phyloP scores from a whole-genome alignment of 352 stramenopile species.

The Plasmopara viticola region DNA sequence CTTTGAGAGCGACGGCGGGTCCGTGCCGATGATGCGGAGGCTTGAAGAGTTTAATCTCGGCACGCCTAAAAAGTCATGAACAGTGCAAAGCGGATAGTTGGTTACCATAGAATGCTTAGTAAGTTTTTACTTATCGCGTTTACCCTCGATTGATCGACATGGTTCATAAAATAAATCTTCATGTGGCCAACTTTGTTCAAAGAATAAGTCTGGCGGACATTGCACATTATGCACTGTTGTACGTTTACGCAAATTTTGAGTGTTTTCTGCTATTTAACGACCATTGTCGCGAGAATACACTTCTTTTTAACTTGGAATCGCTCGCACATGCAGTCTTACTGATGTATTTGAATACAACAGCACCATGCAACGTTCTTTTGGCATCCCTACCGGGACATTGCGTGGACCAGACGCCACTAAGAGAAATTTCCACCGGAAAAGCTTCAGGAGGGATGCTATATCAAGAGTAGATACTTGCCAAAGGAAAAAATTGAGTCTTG shows the following conservation, averaged over 20 bases:
- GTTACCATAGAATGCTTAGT: too few species aligned
- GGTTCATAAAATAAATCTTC: constrained; percentile 39
- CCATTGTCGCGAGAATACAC: constrained; percentile 21
- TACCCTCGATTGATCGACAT: neutral
- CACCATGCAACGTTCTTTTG: constrained; percentile 39
- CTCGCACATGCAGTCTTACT: constrained; percentile 38
- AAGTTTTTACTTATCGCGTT: too few species aligned
- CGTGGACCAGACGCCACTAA: constrained; percentile 19
- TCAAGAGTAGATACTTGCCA: too few species aligned
- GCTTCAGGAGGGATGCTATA: constrained; percentile 14
- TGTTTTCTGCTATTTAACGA: constrained; percentile 34
- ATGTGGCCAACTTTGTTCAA: constrained; percentile 29
- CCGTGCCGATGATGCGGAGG: constrained; percentile 69
- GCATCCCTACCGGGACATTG: constrained; percentile 37
- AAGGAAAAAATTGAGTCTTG: too few species aligned
- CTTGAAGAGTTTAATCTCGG: constrained; percentile 85
- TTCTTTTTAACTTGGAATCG: constrained; percentile 48
- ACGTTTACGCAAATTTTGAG: constrained; percentile 52
- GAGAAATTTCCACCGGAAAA: too few species aligned
- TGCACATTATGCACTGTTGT: constrained; percentile 50
- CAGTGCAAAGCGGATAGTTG: neutral
- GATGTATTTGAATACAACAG: neutral
- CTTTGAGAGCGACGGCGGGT: constrained; percentile 77
- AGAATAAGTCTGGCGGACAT: constrained; percentile 51
- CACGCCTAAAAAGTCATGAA: constrained; percentile 39